phyloP scores from a whole-genome alignment of 2,329 filamentous ascomycete species.

The Hypoxylon sp. region DNA sequence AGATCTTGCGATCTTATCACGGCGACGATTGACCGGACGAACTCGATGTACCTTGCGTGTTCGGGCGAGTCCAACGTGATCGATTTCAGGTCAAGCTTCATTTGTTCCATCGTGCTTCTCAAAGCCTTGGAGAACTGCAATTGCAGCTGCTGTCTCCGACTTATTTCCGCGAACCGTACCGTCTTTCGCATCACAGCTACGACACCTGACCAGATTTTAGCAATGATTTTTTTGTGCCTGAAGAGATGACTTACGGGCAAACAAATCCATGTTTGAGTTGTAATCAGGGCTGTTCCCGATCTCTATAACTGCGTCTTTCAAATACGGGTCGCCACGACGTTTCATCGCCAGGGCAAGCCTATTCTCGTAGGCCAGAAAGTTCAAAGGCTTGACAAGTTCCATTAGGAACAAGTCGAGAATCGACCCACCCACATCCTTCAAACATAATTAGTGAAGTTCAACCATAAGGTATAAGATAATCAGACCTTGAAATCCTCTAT shows the following conservation, averaged over 20 bases:
- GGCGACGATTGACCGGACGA: slow-evolving; percentile 65
- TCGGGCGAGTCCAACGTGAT: slow-evolving; percentile 54
- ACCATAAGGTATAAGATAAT: slow-evolving; percentile 10
- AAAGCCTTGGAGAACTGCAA: slow-evolving; percentile 60
- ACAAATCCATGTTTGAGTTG: slow-evolving; percentile 62
- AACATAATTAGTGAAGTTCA: slow-evolving; percentile 31
- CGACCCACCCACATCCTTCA: slow-evolving; percentile 58
- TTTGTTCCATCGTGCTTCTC: slow-evolving; percentile 65
- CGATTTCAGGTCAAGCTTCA: slow-evolving; percentile 63
- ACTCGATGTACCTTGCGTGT: slow-evolving; percentile 64
- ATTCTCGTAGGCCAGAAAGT: slow-evolving; percentile 63
- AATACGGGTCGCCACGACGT: slow-evolving; percentile 58
- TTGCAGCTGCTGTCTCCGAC: slow-evolving; percentile 55
- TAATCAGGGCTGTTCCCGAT: slow-evolving; percentile 61
- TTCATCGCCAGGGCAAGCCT: slow-evolving; percentile 63
- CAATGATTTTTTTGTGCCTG: neutral
- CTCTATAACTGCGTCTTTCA: slow-evolving; percentile 57
- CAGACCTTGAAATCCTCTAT: slow-evolving; percentile 61
- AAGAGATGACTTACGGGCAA: slow-evolving; percentile 57
- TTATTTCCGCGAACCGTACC: slow-evolving; percentile 57
- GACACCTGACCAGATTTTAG: slow-evolving; percentile 49
- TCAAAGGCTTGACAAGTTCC: slow-evolving; percentile 64
- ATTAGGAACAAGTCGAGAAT: slow-evolving; percentile 67
- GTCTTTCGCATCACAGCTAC: slow-evolving; percentile 65
- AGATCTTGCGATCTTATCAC: slow-evolving; percentile 69